A percentile compares a stretch with the other conserved stretches of the same genome.
phyloP scores from a whole-genome alignment of 1,139 yeast genomes.

The Yamadazyma dushanensis region DNA sequence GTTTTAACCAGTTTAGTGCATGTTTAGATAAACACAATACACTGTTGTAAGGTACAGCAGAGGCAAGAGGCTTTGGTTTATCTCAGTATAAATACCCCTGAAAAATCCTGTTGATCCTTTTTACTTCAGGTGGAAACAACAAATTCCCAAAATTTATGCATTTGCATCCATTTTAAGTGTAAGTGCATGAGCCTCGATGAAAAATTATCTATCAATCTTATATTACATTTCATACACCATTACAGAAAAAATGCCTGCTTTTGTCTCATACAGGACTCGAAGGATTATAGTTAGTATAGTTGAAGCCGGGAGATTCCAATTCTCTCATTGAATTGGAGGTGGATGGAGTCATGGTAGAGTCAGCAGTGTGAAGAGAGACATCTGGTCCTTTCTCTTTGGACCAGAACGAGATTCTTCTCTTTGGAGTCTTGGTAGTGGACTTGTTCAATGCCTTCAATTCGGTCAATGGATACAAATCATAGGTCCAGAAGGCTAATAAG shows the following conservation, averaged over 20 bases:
- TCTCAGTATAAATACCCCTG: background rate
- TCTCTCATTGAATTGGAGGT: slow-evolving; percentile 13
- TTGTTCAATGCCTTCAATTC: slow-evolving; percentile 21
- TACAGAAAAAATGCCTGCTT: slow-evolving; percentile 2
- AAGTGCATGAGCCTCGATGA: too few species aligned
- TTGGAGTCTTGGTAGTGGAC: slow-evolving; percentile 7
- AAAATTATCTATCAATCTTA: too few species aligned
- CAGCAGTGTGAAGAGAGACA: too few species aligned
- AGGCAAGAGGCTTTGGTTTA: background rate
- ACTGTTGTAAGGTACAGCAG: too few species aligned
- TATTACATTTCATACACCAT: background rate
- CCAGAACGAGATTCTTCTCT: slow-evolving; percentile 13
- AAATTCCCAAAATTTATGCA: too few species aligned
- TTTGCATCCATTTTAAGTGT: too few species aligned
- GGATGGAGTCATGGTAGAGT: slow-evolving; percentile 10
- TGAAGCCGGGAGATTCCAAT: slow-evolving; percentile 16
- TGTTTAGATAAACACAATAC: too few species aligned
- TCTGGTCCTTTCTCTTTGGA: slow-evolving; percentile 10
- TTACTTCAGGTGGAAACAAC: too few species aligned
- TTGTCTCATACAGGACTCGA: slow-evolving; percentile 5
- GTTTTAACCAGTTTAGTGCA: too few species aligned
- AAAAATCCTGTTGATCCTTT: too few species aligned
- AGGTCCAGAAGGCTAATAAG: slow-evolving; percentile 36
- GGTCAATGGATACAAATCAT: slow-evolving; percentile 37
- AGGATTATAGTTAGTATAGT: slow-evolving; percentile 15